Percentiles rank a stretch among this genome's conserved stretches.
Evolutionary conservation across 495 filamentous ascomycete species (phyloP).

Genomic region (Hypoxylon subgilvum): DNA sequence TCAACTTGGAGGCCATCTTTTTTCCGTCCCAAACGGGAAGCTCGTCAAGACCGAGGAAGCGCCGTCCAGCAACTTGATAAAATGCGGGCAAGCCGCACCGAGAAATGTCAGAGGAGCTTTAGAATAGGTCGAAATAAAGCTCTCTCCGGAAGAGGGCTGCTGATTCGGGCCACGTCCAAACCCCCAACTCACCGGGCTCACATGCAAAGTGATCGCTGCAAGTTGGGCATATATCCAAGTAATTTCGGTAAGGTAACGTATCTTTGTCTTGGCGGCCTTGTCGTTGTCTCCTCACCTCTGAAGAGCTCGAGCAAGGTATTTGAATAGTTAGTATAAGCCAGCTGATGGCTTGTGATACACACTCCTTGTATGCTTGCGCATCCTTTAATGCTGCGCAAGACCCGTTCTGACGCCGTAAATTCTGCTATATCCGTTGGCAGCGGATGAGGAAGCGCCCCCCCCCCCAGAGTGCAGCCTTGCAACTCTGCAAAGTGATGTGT

Average conservation of each 20-base stretch:
- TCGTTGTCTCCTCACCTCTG: not conserved
- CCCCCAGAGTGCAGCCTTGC: not conserved
- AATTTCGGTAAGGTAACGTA: constrained; percentile 32
- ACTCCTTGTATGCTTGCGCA: constrained; percentile 1
- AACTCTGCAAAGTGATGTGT: not conserved
- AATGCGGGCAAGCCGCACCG: constrained; percentile 15
- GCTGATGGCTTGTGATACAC: constrained; percentile 9
- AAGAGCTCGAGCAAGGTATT: constrained; percentile 1
- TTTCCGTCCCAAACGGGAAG: constrained; percentile 36
- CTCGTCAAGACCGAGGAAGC: constrained; percentile 40
- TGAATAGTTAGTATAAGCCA: not conserved
- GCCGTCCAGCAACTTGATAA: constrained; percentile 34
- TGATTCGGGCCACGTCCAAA: constrained; percentile 36
- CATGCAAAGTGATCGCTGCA: constrained; percentile 34
- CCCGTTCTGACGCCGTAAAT: not conserved
- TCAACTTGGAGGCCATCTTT: constrained; percentile 14
- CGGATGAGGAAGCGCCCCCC: not conserved
- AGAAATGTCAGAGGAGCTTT: constrained; percentile 6
- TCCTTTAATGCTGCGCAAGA: constrained; percentile 6
- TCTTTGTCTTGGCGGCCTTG: constrained; percentile 19
- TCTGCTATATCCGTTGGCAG: not conserved
- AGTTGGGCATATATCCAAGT: constrained; percentile 2
- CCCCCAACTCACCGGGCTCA: constrained; percentile 15
- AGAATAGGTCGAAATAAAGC: constrained; percentile 10
- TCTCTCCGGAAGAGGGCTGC: constrained; percentile 10